Evolutionary conservation across 345 rosid genomes (phyloP).

Genomic region (Populus nigra): DNA sequence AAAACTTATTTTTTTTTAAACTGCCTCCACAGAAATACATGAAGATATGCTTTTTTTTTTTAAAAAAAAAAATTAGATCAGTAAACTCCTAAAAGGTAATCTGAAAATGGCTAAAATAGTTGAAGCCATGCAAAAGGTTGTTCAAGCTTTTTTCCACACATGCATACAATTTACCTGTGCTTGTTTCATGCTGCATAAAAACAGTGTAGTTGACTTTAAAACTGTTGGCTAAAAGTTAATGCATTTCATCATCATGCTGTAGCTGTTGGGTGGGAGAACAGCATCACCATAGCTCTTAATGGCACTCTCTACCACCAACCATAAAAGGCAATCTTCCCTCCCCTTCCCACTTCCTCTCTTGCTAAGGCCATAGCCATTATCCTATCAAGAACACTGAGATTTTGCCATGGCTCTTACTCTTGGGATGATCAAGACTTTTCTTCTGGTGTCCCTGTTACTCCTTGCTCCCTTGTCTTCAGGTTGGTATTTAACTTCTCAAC

Average conservation of each 20-base stretch:
- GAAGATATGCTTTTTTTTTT: too few species aligned
- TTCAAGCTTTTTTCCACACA: neutral
- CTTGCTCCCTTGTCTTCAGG: conserved; percentile 38
- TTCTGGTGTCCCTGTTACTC: conserved; percentile 40
- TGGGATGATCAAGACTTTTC: conserved; percentile 40
- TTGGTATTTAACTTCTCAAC: neutral
- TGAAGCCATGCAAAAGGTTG: neutral
- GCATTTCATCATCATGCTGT: conserved; percentile 43
- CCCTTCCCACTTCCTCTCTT: conserved; percentile 19
- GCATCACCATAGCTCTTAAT: conserved; percentile 19
- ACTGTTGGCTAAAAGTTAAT: conserved; percentile 23
- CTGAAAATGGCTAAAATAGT: neutral
- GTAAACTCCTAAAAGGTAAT: too few species aligned
- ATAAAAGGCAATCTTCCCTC: conserved; percentile 21
- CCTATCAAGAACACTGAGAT: neutral
- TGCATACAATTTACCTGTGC: neutral
- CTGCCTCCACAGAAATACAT: too few species aligned
- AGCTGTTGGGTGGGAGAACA: conserved; percentile 48
- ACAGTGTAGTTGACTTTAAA: conserved; percentile 44
- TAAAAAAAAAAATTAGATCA: too few species aligned
- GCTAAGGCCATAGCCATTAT: neutral
- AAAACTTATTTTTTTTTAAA: too few species aligned
- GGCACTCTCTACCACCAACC: conserved; percentile 20
- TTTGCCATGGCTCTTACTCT: conserved; percentile 38
- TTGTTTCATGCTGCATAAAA: neutral